These are phyloP conservation scores for Plantago ovata DNA, from an alignment of 257 asterid species.

Conservation along the genomic window DNA sequence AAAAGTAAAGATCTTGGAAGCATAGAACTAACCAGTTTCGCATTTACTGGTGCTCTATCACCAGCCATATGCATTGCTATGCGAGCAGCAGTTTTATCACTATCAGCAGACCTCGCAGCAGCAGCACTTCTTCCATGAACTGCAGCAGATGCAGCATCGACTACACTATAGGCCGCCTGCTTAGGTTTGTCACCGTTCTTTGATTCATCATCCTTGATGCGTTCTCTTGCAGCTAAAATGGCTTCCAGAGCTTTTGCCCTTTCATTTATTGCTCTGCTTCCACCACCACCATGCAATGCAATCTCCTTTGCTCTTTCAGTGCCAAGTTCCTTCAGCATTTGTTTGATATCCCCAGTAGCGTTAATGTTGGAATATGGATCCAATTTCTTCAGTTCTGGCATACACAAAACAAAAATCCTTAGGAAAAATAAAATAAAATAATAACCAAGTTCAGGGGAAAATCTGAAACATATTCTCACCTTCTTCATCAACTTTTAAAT, in stretches of 20 bases:
- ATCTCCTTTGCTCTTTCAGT: conserved; percentile 91
- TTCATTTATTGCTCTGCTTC: conserved; percentile 79
- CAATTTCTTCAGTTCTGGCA: conserved; percentile 64
- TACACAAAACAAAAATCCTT: conserved; percentile 14
- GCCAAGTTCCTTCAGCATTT: conserved; percentile 91
- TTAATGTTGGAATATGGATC: conserved; percentile 90
- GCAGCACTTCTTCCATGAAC: conserved; percentile 97
- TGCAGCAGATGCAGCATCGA: conserved; percentile 98
- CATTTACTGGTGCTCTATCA: conserved; percentile 86
- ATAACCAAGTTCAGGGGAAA: background rate
- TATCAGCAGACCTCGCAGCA: conserved; percentile 85
- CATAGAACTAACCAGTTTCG: conserved; percentile 70
- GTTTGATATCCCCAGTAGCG: conserved; percentile 77
- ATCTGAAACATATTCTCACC: conserved; percentile 37
- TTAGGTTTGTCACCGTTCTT: conserved; percentile 45
- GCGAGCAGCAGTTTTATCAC: conserved; percentile 90
- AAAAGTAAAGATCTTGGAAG: conserved; percentile 7
- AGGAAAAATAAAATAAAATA: conserved; percentile 9
- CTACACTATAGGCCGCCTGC: conserved; percentile 77
- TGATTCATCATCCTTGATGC: conserved; percentile 70
- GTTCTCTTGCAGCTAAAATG: conserved; percentile 87
- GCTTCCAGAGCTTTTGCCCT: conserved; percentile 86
- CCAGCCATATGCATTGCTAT: conserved; percentile 98
- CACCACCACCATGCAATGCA: conserved; percentile 98
- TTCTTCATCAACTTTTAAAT: conserved; percentile 83